These are phyloP conservation scores for Rosa rugosa DNA, from an alignment of 306 rosid genomes.

Conservation along the genomic window DNA sequence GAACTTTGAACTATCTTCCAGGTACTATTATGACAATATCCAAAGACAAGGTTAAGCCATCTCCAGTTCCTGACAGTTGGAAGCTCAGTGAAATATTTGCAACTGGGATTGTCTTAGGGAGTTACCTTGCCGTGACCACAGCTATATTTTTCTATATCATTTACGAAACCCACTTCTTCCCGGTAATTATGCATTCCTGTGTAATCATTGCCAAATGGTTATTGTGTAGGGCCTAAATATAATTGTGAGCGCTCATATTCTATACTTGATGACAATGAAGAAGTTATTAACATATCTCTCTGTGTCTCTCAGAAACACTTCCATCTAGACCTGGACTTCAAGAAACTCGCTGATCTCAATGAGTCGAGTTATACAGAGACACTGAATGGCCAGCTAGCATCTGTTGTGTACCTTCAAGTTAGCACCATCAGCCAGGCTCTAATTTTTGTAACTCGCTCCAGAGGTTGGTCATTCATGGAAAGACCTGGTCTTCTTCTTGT, in stretches of 20 bases:
- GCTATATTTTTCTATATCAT: conserved; percentile 13
- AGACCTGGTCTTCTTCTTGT: conserved; percentile 20
- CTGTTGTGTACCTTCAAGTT: conserved; percentile 30
- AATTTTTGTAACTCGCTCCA: conserved; percentile 22
- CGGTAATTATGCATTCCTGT: background rate
- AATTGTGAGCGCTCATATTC: background rate
- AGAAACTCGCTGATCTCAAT: background rate
- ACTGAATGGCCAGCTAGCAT: conserved; percentile 16
- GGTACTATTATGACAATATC: conserved; percentile 26
- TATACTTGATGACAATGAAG: conserved; percentile 2
- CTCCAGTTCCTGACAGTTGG: conserved; percentile 26
- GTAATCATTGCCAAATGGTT: background rate
- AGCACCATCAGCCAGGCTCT: conserved; percentile 29
- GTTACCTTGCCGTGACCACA: conserved; percentile 23
- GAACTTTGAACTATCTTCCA: background rate
- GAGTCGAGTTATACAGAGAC: background rate
- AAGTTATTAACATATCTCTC: background rate
- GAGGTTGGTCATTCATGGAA: conserved; percentile 24
- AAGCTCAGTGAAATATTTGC: conserved; percentile 25
- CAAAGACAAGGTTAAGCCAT: conserved; percentile 29
- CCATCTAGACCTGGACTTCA: background rate
- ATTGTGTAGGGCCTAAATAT: background rate
- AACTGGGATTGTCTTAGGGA: conserved; percentile 22
- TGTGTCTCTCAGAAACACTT: background rate
- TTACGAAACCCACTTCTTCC: conserved; percentile 3